phyloP scores from a whole-genome alignment of 371 early-diverging fungal species.

The Mortierella sp. region DNA sequence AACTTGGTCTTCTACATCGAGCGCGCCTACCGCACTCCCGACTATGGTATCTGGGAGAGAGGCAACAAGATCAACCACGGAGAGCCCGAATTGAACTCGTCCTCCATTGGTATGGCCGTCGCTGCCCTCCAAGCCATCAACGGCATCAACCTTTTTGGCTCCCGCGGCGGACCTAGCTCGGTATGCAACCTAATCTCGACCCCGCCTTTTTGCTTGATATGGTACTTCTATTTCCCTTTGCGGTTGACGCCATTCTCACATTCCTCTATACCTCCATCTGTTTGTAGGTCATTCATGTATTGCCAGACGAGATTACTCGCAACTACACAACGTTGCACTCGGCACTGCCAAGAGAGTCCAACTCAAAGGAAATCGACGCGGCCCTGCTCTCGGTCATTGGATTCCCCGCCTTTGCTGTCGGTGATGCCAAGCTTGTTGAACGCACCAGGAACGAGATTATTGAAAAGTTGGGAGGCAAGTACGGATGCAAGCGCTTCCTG shows the following conservation, averaged over 20 bases:
- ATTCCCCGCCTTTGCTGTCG: slow-evolving; percentile 92
- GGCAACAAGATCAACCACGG: slow-evolving; percentile 94
- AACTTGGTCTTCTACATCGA: slow-evolving; percentile 94
- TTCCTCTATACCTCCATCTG: background rate
- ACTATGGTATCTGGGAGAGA: slow-evolving; percentile 94
- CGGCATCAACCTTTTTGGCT: slow-evolving; percentile 90
- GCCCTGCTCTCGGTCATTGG: slow-evolving; percentile 89
- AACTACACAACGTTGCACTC: slow-evolving; percentile 87
- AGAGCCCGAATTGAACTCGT: slow-evolving; percentile 88
- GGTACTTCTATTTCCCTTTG: background rate
- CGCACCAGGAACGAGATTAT: slow-evolving; percentile 82
- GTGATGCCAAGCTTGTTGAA: slow-evolving; percentile 74
- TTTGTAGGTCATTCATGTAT: slow-evolving; percentile 79
- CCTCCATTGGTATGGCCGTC: slow-evolving; percentile 91
- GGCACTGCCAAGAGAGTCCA: slow-evolving; percentile 89
- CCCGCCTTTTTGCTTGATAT: background rate
- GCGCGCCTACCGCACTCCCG: slow-evolving; percentile 80
- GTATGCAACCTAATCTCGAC: slow-evolving; percentile 55
- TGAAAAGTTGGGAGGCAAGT: slow-evolving; percentile 86
- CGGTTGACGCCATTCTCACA: background rate
- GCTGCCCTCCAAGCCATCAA: slow-evolving; percentile 92
- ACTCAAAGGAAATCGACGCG: slow-evolving; percentile 92
- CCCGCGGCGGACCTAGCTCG: slow-evolving; percentile 84
- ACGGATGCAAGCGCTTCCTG: slow-evolving; percentile 91
- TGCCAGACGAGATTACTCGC: slow-evolving; percentile 91